Evolutionary conservation across 441 rosid species (phyloP), one percentile per base, ranked within the genome.

Genomic region (Viola pubescens): DNA sequence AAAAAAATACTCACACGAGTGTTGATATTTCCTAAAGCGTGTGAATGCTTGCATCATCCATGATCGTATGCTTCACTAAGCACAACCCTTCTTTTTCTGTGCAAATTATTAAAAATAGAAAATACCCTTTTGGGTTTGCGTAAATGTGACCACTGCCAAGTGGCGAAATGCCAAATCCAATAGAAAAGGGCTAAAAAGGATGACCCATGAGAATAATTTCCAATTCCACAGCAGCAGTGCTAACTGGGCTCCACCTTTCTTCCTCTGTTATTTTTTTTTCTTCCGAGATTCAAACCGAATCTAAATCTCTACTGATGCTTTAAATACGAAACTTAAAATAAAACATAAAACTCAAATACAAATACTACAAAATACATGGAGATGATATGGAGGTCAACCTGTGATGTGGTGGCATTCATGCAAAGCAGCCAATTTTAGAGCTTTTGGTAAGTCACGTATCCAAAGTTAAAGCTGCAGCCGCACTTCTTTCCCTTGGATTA

Each of bases 31-130:
- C 7, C 9, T 6, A 1, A 62, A 63, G 78, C 48, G 72, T 69
- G 79, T 19, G 65, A 62, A 42, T 70, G 83, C 81, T 85, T 79
- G 80, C 95, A 79, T 89, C 92, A 87, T 39, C 50, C 46, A 66
- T 89, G 89, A 87, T 81, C 60, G 67, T 61, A 82, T 81, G 94
- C 88, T 87, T 74, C 60, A 62, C 61, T 81, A 78, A 84, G 91
- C 89, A 81, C 42, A 81, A 77, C 88, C 81, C 34, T 26, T 26
- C 3, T 26, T 26, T 26, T 26, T 2, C 34, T 26, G 34, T 26
- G 2, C 1, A 26, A 26, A 26, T 0, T 26, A 26, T 0, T 26
- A 26, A 19, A 34, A 41, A 9, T 10, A 42, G 5, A 37, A 6
- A 16, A 48, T 77, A 68, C 72, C 67, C 71, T 19, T 14, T 75